Evolutionary conservation across 2,329 filamentous ascomycete genomes (phyloP).

Genomic region (Penicillium sumatraense): DNA sequence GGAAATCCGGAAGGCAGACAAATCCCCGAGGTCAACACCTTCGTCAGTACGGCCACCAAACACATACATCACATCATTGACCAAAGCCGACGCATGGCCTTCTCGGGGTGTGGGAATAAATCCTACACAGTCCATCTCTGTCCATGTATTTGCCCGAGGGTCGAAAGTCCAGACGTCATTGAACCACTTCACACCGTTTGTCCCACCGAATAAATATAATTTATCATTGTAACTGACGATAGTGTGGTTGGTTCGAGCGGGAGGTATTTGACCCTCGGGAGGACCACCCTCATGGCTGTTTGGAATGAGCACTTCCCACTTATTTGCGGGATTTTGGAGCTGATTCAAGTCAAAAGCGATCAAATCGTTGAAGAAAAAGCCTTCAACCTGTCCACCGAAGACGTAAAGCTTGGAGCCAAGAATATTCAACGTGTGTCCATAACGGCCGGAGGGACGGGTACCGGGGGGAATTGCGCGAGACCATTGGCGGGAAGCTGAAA

Average conservation of each 20-base stretch:
- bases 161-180: conserved; percentile 99
- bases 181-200: conserved; percentile 95
- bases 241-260: conserved; percentile 91
- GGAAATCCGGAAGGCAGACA: conserved; percentile 82
- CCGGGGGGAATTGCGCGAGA: conserved; percentile 89
- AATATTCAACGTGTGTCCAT: conserved; percentile 96
- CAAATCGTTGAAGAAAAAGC: conserved; percentile 96
- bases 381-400: conserved; percentile 96
- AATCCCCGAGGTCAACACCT: conserved; percentile 86
- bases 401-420: conserved; percentile 96
- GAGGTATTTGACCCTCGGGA: conserved; percentile 71
- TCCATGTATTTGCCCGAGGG: conserved; percentile 79
- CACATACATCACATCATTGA: conserved; percentile 98
- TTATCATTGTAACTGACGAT: conserved; percentile 91
- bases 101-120: conserved; percentile 94
- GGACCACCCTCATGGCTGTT: conserved; percentile 66
- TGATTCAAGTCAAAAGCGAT: conserved; percentile 95
- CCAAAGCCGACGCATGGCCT: conserved; percentile 89
- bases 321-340: conserved; percentile 84
- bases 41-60: conserved; percentile 96
- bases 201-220: conserved; percentile 96
- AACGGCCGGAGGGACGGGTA: conserved; percentile 83
- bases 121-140: conserved; percentile 91
- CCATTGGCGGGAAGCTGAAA: conserved; percentile 92
- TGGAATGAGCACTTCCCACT: conserved; percentile 89